A percentile compares a stretch with the other conserved stretches of the same genome.
Evolutionary conservation across 768 basidiomycete species (phyloP).

Genomic region (Cubamyces sp.): DNA sequence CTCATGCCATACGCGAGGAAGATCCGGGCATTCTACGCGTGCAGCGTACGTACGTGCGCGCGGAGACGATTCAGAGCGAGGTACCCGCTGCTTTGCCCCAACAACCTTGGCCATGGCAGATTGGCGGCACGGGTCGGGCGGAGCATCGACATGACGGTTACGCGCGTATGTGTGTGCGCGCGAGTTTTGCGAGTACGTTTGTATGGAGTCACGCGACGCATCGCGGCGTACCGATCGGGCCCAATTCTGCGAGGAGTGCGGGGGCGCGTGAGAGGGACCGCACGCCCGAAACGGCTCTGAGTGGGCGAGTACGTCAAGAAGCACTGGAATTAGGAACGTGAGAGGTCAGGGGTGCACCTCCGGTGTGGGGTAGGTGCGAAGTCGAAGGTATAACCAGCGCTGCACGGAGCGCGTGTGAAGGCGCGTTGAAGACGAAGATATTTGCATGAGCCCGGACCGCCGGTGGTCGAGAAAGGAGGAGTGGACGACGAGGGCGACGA

Average conservation of each 20-base stretch:
- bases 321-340: background rate
- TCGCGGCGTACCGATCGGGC: background rate
- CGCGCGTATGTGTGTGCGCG: no score
- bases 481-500: background rate
- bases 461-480: background rate
- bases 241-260: background rate
- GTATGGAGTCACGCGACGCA: constrained; percentile 4
- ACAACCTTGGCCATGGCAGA: background rate
- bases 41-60: background rate
- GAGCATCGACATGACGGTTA: background rate
- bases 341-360: constrained; percentile 5
- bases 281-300: background rate
- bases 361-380: background rate
- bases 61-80: no score
- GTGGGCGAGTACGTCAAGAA: constrained; percentile 13
- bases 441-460: no score
- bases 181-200: background rate
- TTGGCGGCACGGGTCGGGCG: constrained; percentile 6
- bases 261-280: constrained; percentile 7
- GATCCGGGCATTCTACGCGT: constrained; percentile 6
- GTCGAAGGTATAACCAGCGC: background rate
- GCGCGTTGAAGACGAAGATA: background rate
- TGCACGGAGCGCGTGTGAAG: background rate
- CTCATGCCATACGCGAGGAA: background rate
- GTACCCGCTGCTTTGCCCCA: background rate